phyloP scores from a whole-genome alignment of 2,329 filamentous ascomycete genomes.

The Aspergillus brunneoviolaceus region DNA sequence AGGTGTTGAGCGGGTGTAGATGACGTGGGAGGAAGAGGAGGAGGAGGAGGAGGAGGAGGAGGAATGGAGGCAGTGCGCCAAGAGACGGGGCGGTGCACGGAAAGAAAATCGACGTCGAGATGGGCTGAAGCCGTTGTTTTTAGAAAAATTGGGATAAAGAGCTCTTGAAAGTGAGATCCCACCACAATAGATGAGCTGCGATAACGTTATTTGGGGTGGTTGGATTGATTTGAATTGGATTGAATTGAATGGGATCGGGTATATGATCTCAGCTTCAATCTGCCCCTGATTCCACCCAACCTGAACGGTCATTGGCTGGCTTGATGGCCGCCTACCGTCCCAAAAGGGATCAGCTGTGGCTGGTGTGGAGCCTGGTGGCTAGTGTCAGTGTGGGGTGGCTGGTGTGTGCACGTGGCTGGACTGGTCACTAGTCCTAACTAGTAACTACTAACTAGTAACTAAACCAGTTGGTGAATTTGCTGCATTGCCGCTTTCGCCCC shows the following conservation, averaged over 20 bases:
- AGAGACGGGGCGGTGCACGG: conserved; percentile 3
- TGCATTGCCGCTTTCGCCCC: background rate
- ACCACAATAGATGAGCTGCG: background rate
- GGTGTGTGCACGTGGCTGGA: conserved; percentile 22
- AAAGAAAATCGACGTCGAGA: background rate
- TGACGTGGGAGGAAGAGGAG: conserved; percentile 14
- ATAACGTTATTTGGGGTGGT: background rate
- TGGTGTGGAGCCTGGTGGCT: conserved; percentile 16
- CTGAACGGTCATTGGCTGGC: background rate
- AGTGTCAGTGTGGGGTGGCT: conserved; percentile 15
- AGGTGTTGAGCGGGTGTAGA: conserved; percentile 1
- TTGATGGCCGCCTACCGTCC: background rate
- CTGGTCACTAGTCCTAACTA: conserved; percentile 15
- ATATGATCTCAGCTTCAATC: too few relatives aligned
- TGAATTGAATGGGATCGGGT: background rate
- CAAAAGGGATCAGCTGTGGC: conserved; percentile 10
- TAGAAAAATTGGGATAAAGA: background rate
- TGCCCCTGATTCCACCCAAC: background rate
- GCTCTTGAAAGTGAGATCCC: background rate
- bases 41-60: background rate
- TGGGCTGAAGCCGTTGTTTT: background rate
- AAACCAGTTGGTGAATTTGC: background rate
- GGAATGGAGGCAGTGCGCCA: background rate
- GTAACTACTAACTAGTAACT: conserved; percentile 13
- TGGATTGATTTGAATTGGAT: background rate